phyloP scores from a whole-genome alignment of 768 basidiomycete genomes.

The Amanita molliuscula region DNA sequence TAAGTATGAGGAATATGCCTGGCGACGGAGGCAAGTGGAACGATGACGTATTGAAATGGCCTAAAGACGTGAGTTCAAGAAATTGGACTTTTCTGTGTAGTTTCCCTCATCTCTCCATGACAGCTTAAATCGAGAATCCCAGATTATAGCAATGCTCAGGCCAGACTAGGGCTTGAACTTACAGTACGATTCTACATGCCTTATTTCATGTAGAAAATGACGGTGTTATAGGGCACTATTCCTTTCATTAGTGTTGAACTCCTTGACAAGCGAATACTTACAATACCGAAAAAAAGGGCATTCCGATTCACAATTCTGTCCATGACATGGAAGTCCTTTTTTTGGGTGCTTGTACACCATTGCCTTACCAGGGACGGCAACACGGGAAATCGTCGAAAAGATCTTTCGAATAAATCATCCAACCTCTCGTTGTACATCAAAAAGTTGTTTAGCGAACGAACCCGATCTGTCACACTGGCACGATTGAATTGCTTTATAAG shows the following conservation, averaged over 20 bases:
- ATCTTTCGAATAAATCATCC: background rate
- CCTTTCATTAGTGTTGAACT: no score
- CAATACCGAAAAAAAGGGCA: background rate
- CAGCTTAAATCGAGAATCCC: background rate
- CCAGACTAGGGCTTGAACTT: background rate
- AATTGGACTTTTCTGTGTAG: background rate
- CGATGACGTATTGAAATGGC: background rate
- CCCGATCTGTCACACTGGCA: background rate
- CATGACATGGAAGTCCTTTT: conserved; percentile 14
- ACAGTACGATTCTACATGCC: background rate
- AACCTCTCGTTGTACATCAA: background rate
- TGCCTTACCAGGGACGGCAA: conserved; percentile 5
- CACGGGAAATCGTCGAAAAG: background rate
- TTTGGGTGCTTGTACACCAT: conserved; percentile 13
- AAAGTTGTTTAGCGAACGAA: background rate
- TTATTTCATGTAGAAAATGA: background rate
- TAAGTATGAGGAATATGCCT: no score
- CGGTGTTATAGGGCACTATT: background rate
- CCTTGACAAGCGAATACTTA: background rate
- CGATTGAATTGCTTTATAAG: background rate
- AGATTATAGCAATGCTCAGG: background rate
- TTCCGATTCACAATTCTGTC: conserved; percentile 5
- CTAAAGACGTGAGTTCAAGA: background rate
- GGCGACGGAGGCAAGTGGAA: background rate
- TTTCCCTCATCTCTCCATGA: background rate